A percentile compares a stretch with the other conserved stretches of the same genome.
These are phyloP conservation scores for Hypoxylon sp. DNA, from an alignment of 2,329 filamentous ascomycete genomes.

Conservation along the genomic window DNA sequence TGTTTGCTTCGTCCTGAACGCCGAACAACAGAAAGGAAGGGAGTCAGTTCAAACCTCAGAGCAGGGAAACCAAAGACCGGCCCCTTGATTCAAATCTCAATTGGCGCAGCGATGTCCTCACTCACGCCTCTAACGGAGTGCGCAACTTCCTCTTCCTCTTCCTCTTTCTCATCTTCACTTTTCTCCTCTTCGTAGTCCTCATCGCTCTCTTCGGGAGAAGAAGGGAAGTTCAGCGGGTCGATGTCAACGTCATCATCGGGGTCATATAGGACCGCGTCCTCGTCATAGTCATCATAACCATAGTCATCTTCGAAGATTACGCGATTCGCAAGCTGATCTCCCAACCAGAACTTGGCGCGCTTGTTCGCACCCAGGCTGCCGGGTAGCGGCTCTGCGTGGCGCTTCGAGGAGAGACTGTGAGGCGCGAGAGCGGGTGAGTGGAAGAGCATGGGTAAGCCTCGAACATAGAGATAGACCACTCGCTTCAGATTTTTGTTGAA, in stretches of 20 bases:
- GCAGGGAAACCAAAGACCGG: neutral
- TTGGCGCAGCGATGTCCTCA: slow-evolving; percentile 71
- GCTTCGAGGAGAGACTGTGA: slow-evolving; percentile 48
- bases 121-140: slow-evolving; percentile 67
- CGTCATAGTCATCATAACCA: slow-evolving; percentile 60
- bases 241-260: slow-evolving; percentile 70
- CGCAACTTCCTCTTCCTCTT: slow-evolving; percentile 58
- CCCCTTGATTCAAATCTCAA: slow-evolving; percentile 66
- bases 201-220: slow-evolving; percentile 62
- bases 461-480: slow-evolving; percentile 92
- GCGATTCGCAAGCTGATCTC: slow-evolving; percentile 69
- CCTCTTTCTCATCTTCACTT: slow-evolving; percentile 54
- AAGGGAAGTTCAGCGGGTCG: slow-evolving; percentile 65
- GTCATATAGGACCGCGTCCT: slow-evolving; percentile 65
- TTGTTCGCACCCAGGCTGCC: slow-evolving; percentile 73
- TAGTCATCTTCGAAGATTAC: slow-evolving; percentile 63
- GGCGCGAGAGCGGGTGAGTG: slow-evolving; percentile 53
- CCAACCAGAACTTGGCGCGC: slow-evolving; percentile 89
- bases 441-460: slow-evolving; percentile 81
- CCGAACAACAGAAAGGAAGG: slow-evolving; percentile 29
- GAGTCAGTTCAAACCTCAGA: neutral
- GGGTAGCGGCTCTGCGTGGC: slow-evolving; percentile 48
- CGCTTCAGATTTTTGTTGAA: slow-evolving; percentile 94
- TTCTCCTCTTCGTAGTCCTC: slow-evolving; percentile 58
- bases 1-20: slow-evolving; percentile 21